Evolutionary conservation across 768 basidiomycete species (phyloP).

Genomic region (Kwoniella shandongensis): DNA sequence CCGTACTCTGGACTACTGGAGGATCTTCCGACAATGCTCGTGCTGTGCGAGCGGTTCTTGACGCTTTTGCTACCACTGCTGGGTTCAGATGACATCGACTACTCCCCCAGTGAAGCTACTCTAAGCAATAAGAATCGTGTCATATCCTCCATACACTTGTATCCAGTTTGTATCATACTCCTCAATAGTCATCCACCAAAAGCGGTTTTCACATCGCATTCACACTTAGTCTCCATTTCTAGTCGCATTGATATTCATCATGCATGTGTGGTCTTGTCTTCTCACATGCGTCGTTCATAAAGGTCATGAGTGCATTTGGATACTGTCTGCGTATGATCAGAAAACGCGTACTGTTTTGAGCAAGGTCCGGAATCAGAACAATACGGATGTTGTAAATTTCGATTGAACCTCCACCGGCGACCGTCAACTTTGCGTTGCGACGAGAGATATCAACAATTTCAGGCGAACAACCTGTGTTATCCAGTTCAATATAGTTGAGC

Average conservation of each 20-base stretch:
- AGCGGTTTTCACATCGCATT: too few species aligned
- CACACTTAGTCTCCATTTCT: too few species aligned
- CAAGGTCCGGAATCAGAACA: too few species aligned
- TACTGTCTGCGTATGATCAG: too few species aligned
- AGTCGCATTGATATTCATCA: too few species aligned
- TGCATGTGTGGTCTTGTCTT: too few species aligned
- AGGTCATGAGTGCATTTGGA: too few species aligned
- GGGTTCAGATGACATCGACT: conserved; percentile 48
- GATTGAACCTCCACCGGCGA: not conserved
- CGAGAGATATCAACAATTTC: not conserved
- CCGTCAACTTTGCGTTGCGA: not conserved
- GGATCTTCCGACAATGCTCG: conserved; percentile 31
- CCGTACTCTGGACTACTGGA: conserved; percentile 50
- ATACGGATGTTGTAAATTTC: too few species aligned
- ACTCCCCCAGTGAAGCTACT: conserved; percentile 28
- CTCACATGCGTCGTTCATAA: too few species aligned
- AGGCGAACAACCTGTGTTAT: not conserved
- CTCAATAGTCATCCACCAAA: not conserved
- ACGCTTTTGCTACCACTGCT: conserved; percentile 38
- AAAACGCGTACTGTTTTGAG: too few species aligned
- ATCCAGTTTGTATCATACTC: not conserved
- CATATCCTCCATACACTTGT: not conserved
- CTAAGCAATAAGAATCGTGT: too few species aligned
- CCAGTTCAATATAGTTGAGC: too few species aligned
- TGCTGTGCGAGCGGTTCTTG: conserved; percentile 44